These are phyloP conservation scores for Tetracladium marchalianum DNA, from an alignment of 495 filamentous ascomycete genomes.

Conservation along the genomic window DNA sequence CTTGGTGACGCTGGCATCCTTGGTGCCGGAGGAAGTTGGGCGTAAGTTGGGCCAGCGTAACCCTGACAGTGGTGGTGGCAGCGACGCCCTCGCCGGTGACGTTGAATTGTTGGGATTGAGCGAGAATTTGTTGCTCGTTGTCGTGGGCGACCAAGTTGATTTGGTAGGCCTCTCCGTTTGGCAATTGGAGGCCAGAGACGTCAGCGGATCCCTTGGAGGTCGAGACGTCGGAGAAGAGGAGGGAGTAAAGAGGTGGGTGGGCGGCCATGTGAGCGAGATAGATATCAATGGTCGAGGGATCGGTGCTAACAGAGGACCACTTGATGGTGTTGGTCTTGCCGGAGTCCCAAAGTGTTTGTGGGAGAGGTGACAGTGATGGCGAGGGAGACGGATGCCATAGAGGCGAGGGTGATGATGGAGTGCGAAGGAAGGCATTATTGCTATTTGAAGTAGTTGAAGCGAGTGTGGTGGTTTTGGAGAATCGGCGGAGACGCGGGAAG, in stretches of 20 bases:
- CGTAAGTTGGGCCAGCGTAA: too few species aligned
- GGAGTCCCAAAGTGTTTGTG: slow-evolving; percentile 6
- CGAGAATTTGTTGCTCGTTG: slow-evolving; percentile 7
- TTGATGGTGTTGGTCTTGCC: slow-evolving; percentile 16
- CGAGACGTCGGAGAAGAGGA: slow-evolving; percentile 11
- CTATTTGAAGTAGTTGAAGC: too few species aligned
- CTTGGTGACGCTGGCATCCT: too few species aligned
- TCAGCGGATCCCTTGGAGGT: slow-evolving; percentile 9
- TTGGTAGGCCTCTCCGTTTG: slow-evolving; percentile 12
- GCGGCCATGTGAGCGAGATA: slow-evolving; percentile 13
- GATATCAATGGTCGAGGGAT: slow-evolving; percentile 14
- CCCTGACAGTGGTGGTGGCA: too few species aligned
- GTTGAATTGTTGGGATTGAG: slow-evolving; percentile 15
- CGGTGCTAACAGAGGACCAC: slow-evolving; percentile 11
- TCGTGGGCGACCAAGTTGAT: slow-evolving; percentile 14
- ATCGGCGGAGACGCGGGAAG: too few species aligned
- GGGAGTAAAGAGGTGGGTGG: not conserved
- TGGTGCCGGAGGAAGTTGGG: too few species aligned
- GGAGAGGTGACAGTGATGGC: too few species aligned
- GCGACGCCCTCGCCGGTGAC: not conserved
- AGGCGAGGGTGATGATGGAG: too few species aligned
- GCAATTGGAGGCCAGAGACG: slow-evolving; percentile 14
- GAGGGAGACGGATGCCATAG: too few species aligned
- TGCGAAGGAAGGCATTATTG: too few species aligned
- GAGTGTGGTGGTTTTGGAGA: too few species aligned